Conservation (phyloP, 1,139 yeast species). For the Nakaseomyces kungkrabaensis region DNA sequence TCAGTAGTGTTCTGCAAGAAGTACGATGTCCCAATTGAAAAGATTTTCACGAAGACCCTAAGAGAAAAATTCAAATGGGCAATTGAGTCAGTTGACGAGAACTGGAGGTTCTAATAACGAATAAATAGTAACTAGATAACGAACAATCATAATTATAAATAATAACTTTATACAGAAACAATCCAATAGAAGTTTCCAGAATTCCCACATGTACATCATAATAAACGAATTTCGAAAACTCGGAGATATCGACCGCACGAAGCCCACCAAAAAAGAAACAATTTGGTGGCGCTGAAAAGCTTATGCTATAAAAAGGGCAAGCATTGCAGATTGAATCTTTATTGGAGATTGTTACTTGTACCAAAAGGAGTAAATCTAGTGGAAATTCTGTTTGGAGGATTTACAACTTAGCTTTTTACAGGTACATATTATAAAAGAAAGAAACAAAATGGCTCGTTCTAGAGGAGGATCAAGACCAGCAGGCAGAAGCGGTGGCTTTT, state of each 20-base stretch:
- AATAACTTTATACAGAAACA: too few species aligned
- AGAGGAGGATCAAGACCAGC: constrained; percentile 40
- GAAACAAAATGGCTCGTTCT: constrained; percentile 41
- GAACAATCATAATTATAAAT: too few species aligned
- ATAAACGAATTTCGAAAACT: not conserved
- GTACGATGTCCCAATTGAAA: constrained; percentile 82
- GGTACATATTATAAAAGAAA: not conserved
- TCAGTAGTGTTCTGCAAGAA: constrained; percentile 85
- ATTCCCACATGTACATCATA: not conserved
- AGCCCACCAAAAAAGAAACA: constrained; percentile 11
- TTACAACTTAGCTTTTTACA: too few species aligned
- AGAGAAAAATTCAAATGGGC: constrained; percentile 96
- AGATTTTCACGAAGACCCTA: constrained; percentile 79
- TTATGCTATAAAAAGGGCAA: too few species aligned
- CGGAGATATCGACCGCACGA: not conserved
- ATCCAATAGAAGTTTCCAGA: not conserved
- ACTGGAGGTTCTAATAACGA: constrained; percentile 61
- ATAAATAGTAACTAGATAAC: too few species aligned
- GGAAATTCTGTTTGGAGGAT: too few species aligned
- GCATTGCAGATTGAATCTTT: too few species aligned
- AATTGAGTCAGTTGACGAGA: constrained; percentile 74
- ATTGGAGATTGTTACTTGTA: too few species aligned
- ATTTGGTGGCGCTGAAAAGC: not conserved
- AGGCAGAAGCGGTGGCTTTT: constrained; percentile 7
- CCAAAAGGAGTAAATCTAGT: too few species aligned